These are phyloP conservation scores for Tolypocladium tropicale DNA, from an alignment of 2,329 filamentous ascomycete species.

Conservation along the genomic window DNA sequence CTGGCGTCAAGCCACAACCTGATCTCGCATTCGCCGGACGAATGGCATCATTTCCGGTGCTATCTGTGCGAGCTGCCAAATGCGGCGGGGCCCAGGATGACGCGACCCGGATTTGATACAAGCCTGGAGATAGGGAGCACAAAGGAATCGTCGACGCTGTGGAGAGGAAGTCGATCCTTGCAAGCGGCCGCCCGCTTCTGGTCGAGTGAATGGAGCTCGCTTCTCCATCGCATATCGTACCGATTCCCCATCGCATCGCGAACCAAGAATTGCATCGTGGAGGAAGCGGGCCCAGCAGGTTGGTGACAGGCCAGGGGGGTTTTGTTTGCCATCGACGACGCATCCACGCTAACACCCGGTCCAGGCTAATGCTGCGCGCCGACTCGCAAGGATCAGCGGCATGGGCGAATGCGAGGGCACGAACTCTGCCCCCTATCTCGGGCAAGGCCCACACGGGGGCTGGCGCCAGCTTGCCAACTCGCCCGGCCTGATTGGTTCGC, in stretches of 20 bases:
- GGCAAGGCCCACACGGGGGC: neutral
- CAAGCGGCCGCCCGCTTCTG: neutral
- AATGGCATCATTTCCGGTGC: neutral
- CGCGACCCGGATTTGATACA: neutral
- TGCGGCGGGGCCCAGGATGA: too few species aligned
- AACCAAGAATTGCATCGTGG: too few species aligned
- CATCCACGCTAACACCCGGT: neutral
- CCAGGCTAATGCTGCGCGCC: neutral
- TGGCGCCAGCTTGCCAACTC: neutral
- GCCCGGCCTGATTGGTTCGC: neutral
- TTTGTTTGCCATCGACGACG: too few species aligned
- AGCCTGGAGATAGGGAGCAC: neutral
- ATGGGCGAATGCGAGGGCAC: neutral
- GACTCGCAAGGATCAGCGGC: too few species aligned
- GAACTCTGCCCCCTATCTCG: neutral
- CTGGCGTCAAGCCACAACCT: neutral
- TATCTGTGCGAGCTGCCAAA: too few species aligned
- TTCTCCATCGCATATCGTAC: neutral
- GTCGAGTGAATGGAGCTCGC: too few species aligned
- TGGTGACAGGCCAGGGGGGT: too few species aligned
- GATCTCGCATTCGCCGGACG: neutral
- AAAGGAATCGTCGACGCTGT: neutral
- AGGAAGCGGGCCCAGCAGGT: neutral
- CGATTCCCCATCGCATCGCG: neutral
- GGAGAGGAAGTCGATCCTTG: neutral